A percentile compares a stretch with the other conserved stretches of the same genome.
Conservation (phyloP, 2,329 filamentous ascomycete species). For the Penicillium fuscoglaucum region DNA sequence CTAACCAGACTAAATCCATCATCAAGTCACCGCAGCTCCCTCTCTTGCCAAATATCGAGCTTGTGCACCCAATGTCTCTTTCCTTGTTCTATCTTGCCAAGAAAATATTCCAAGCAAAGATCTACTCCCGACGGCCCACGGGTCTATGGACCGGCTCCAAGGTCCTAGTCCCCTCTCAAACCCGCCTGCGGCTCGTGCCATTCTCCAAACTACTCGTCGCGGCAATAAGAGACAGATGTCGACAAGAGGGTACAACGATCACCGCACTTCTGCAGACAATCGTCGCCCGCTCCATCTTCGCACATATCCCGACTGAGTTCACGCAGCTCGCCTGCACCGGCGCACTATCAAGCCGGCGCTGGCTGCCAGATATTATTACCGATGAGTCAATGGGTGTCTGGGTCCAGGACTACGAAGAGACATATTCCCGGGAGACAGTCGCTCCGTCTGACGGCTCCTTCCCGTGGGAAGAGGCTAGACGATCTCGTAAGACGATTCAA, state of each 20-base stretch:
- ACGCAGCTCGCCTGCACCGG: conserved; percentile 35
- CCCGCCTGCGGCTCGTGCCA: conserved; percentile 32
- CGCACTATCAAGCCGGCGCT: conserved; percentile 43
- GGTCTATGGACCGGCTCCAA: conserved; percentile 41
- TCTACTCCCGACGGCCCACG: conserved; percentile 31
- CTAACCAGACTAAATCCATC: conserved; percentile 20
- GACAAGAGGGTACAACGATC: conserved; percentile 42
- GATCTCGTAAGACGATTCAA: conserved; percentile 34
- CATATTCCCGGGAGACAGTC: conserved; percentile 28
- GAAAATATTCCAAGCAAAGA: conserved; percentile 35
- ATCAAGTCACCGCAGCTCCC: conserved; percentile 29
- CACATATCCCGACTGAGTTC: conserved; percentile 30
- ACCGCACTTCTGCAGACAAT: conserved; percentile 44
- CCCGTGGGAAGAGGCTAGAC: conserved; percentile 37
- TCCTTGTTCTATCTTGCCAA: conserved; percentile 39
- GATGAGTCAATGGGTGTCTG: conserved; percentile 42
- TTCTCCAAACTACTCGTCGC: conserved; percentile 34
- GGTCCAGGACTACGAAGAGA: conserved; percentile 38
- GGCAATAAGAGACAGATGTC: conserved; percentile 35
- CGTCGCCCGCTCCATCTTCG: conserved; percentile 42
- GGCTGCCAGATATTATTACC: conserved; percentile 37
- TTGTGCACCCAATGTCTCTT: conserved; percentile 42
- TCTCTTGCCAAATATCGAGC: conserved; percentile 45
- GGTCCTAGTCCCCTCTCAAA: conserved; percentile 27
- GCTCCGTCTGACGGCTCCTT: conserved; percentile 17